Evolutionary conservation across 139 green algal species (phyloP), one percentile per base, ranked within the genome.

Genomic region (Chlamydomonas sp.): DNA sequence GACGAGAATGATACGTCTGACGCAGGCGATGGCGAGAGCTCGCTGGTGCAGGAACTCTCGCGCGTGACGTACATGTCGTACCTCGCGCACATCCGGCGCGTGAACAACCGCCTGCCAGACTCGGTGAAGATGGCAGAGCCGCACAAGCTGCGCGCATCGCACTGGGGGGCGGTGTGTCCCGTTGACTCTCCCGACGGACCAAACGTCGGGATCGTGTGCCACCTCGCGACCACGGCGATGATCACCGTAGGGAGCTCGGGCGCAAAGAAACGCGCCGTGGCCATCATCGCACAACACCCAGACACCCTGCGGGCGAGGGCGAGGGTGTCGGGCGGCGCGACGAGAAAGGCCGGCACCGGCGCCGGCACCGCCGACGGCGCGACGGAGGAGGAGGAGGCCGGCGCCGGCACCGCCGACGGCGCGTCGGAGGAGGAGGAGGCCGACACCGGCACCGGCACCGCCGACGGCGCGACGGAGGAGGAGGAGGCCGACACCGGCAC

Each of bases 191-290:
- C 92, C 6, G 92, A 97, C 67, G 91, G 91, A n/a, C 34, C 29
- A 5, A 73, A 48, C 5, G n/a, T 65, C 26, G 58, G 58, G 6
- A 28, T 73, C 24, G 43, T 67, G 39, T 98, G 98, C 85, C 98
- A 98, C 84, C 82, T 99, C 79, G 90, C 94, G 5, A 84, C 98
- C 2, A 99, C 29, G 33, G 66, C 47, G 48, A 35, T 34, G 20
- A 34, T 61, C 2, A 39, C 30, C 10, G 47, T n/a, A n/a, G n/a
- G n/a, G n/a, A n/a, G n/a, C n/a, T n/a, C n/a, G n/a, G n/a, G n/a
- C n/a, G n/a, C n/a, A n/a, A n/a, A n/a, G n/a, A n/a, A n/a, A n/a
- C n/a, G n/a, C n/a, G n/a, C n/a, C n/a, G n/a, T n/a, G n/a, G n/a
- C n/a, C n/a, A n/a, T n/a, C n/a, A n/a, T n/a, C n/a, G n/a, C n/a